These are phyloP conservation scores for Thelephora ganbajun DNA, from an alignment of 768 basidiomycete species.

Conservation along the genomic window DNA sequence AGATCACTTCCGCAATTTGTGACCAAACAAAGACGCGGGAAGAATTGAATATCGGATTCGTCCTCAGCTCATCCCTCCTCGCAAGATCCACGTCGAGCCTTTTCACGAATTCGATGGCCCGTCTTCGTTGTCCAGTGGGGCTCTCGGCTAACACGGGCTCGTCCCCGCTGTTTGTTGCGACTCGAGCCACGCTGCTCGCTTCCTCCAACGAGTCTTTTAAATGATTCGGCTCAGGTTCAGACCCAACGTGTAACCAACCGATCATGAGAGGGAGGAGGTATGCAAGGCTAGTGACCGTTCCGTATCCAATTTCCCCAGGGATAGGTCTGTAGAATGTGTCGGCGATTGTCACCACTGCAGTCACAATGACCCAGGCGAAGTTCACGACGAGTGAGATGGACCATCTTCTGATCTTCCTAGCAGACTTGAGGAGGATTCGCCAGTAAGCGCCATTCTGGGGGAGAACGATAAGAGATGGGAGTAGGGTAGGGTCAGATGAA, in stretches of 20 bases:
- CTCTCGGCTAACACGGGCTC: not conserved
- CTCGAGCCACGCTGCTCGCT: not conserved
- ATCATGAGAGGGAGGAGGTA: not conserved
- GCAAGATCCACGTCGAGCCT: not conserved
- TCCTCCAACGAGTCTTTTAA: not conserved
- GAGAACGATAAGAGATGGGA: not conserved
- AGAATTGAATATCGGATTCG: not conserved
- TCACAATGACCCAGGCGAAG: not conserved
- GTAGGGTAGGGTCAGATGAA: not conserved
- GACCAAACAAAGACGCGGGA: not conserved
- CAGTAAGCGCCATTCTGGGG: not conserved
- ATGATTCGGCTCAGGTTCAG: not conserved
- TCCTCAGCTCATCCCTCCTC: not conserved
- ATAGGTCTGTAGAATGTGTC: not conserved
- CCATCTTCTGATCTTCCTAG: not conserved
- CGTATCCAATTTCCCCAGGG: not conserved
- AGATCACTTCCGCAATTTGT: not conserved
- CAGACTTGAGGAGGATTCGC: not conserved
- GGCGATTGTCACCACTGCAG: not conserved
- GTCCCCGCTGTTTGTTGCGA: not conserved
- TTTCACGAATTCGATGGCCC: not conserved
- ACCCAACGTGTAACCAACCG: not conserved
- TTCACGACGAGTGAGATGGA: not conserved
- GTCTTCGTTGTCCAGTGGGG: not conserved
- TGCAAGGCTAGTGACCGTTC: not conserved